Conservation (phyloP, 345 rosid genomes). For the Capsella bursapastoris region DNA sequence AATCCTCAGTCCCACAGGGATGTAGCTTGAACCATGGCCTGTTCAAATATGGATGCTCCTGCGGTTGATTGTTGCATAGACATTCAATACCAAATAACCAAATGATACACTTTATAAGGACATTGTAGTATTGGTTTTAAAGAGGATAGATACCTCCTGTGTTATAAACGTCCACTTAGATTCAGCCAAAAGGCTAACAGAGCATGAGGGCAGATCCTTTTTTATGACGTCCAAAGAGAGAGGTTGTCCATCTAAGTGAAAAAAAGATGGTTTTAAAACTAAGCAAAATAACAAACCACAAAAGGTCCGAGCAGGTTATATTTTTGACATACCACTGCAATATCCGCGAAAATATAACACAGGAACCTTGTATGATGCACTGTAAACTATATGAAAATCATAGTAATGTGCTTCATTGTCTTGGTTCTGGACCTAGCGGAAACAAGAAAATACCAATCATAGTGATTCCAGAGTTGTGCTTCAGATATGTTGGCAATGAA, state of each 20-base stretch:
- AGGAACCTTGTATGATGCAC: slow-evolving; percentile 74
- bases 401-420: slow-evolving; percentile 58
- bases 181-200: slow-evolving; percentile 58
- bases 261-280: slow-evolving; percentile 8
- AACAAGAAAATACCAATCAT: background rate
- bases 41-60: slow-evolving; percentile 91
- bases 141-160: slow-evolving; percentile 63
- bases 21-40: slow-evolving; percentile 94
- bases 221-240: slow-evolving; percentile 65
- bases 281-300: slow-evolving; percentile 7
- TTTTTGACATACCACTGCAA: slow-evolving; percentile 53
- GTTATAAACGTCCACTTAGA: slow-evolving; percentile 92
- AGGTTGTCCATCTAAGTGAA: slow-evolving; percentile 63
- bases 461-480: slow-evolving; percentile 15
- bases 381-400: slow-evolving; percentile 79
- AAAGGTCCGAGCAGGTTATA: background rate
- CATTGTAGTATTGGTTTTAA: background rate
- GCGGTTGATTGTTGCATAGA: slow-evolving; percentile 23
- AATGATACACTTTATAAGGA: background rate
- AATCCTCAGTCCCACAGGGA: slow-evolving; percentile 89
- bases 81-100: slow-evolving; percentile 18
- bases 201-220: slow-evolving; percentile 68
- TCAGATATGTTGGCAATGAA: background rate
- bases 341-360: slow-evolving; percentile 79
- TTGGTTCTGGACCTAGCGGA: slow-evolving; percentile 51